Evolutionary conservation across 495 filamentous ascomycete genomes (phyloP).

Genomic region (Annulohypoxylon maeteangense): DNA sequence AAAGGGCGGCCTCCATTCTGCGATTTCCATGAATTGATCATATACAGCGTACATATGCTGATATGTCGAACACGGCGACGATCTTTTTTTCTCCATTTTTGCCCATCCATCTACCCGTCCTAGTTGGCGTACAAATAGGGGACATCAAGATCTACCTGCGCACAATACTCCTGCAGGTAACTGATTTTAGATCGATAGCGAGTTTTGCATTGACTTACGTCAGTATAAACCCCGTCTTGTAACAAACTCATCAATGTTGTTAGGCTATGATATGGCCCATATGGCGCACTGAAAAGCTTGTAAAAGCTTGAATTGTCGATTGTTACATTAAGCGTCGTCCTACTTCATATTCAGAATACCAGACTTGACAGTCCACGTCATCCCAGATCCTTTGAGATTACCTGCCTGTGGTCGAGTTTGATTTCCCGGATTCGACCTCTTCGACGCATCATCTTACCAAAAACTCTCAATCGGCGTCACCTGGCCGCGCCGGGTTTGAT

Average conservation of each 20-base stretch:
- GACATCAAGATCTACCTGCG: constrained; percentile 9
- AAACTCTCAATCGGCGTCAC: constrained; percentile 5
- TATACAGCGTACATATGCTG: background rate
- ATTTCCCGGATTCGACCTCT: constrained; percentile 6
- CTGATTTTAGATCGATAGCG: background rate
- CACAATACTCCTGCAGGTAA: constrained; percentile 2
- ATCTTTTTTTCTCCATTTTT: background rate
- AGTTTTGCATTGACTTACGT: constrained; percentile 7
- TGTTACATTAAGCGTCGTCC: constrained; percentile 22
- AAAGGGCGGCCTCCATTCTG: background rate
- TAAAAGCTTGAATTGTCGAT: constrained; percentile 19
- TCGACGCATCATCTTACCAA: constrained; percentile 17
- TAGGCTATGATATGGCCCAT: background rate
- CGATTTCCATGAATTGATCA: background rate
- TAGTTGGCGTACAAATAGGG: background rate
- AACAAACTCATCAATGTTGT: background rate
- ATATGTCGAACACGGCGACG: constrained; percentile 2
- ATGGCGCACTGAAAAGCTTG: constrained; percentile 17
- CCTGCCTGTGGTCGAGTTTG: constrained; percentile 1
- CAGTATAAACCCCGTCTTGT: background rate
- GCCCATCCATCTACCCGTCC: background rate
- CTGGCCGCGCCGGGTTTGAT: background rate
- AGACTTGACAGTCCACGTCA: constrained; percentile 31
- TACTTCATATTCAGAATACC: background rate
- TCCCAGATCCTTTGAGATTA: constrained; percentile 14